A percentile compares a stretch with the other conserved stretches of the same genome.
Conservation (phyloP, 176 grass and related monocot genomes). For the Eleusine indica region DNA sequence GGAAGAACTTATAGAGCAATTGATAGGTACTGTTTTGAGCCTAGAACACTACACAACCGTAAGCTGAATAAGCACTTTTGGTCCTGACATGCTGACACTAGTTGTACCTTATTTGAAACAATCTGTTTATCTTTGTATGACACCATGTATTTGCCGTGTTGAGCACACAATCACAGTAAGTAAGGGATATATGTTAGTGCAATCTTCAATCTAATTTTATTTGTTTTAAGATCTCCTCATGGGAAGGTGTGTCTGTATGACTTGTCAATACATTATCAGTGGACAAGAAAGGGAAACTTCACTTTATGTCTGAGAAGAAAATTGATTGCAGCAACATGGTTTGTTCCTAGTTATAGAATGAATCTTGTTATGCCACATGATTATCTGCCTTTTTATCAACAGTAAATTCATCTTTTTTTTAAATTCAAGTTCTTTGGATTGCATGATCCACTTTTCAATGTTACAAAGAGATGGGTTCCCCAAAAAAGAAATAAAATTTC, state of each 20-base stretch:
- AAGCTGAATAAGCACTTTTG: conserved; percentile 1
- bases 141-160: not conserved
- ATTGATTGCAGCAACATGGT: not conserved
- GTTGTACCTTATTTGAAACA: not conserved
- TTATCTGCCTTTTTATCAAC: conserved; percentile 8
- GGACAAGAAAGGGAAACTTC: not conserved
- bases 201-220: not conserved
- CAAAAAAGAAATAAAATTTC: not conserved
- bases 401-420: not conserved
- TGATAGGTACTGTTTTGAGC: not conserved
- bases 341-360: not conserved
- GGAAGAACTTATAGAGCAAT: not conserved
- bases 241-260: conserved; percentile 8
- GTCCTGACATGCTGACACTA: not conserved
- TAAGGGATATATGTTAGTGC: not conserved
- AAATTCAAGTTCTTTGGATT: not conserved
- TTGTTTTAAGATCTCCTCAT: conserved; percentile 20
- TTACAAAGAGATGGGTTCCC: not conserved
- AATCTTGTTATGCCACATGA: not conserved
- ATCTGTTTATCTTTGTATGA: conserved; percentile 10
- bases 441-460: not conserved
- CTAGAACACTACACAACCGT: conserved; percentile 3
- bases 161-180: not conserved
- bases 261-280: not conserved
- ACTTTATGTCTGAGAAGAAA: conserved; percentile 12